Evolutionary conservation across 129 eudicot species (phyloP).

Genomic region (Helianthus tuberosus): DNA sequence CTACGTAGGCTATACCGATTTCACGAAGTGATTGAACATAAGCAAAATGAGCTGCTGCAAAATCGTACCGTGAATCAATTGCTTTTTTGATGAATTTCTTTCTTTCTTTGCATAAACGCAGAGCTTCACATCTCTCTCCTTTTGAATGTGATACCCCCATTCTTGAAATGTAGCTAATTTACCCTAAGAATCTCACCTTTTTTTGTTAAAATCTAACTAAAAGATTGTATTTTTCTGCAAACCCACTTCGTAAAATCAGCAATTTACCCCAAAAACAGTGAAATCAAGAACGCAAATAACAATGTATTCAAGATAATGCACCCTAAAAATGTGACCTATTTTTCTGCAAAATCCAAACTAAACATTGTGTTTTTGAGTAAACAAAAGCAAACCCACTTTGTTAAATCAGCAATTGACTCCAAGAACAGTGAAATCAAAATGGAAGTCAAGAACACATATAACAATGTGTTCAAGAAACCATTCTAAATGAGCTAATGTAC

Average conservation of each 20-base stretch:
- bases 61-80: conserved; percentile 76
- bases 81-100: conserved; percentile 78
- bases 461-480: conserved; percentile 13
- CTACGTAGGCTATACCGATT: conserved; percentile 73
- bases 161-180: conserved; percentile 16
- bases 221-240: conserved; percentile 11
- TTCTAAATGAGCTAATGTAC: neutral
- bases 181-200: neutral
- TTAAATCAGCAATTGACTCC: no score
- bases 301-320: neutral
- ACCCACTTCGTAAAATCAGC: conserved; percentile 13
- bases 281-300: neutral
- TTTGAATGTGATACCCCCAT: conserved; percentile 86
- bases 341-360: no score
- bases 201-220: neutral
- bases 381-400: no score
- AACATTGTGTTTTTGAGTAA: no score
- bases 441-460: neutral
- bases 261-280: conserved; percentile 6
- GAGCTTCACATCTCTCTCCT: conserved; percentile 66
- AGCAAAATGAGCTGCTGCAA: conserved; percentile 92
- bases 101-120: conserved; percentile 84
- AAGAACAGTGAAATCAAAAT: conserved; percentile 15
- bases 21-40: conserved; percentile 69
- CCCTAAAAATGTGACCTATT: no score